These are phyloP conservation scores for Trichoderma gamsii DNA, from an alignment of 495 filamentous ascomycete species.

Conservation along the genomic window DNA sequence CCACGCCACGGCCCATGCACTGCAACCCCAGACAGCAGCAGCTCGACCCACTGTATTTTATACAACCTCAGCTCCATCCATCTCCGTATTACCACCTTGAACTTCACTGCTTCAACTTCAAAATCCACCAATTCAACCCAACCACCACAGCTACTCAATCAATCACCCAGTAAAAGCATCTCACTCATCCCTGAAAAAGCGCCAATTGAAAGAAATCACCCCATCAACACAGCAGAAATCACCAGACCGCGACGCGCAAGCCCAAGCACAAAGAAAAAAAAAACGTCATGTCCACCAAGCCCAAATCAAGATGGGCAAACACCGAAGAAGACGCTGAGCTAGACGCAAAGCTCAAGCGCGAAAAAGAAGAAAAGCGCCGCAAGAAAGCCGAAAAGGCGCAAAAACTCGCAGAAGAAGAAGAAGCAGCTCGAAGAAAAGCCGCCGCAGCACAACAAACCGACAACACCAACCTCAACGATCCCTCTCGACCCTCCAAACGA, in stretches of 20 bases:
- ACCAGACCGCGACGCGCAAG: not conserved
- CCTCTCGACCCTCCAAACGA: slow-evolving; percentile 11
- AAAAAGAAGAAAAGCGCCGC: slow-evolving; percentile 86
- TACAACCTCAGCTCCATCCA: not conserved
- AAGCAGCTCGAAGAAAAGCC: slow-evolving; percentile 24
- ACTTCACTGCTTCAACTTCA: not conserved
- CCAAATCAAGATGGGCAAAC: slow-evolving; percentile 82
- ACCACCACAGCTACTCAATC: too few species aligned
- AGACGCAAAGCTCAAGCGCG: slow-evolving; percentile 66
- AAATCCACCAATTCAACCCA: too few species aligned
- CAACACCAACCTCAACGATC: slow-evolving; percentile 22
- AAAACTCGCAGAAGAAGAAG: slow-evolving; percentile 56
- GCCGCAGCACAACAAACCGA: slow-evolving; percentile 20
- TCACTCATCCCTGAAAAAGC: too few species aligned
- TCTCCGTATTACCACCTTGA: not conserved
- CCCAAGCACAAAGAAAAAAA: not conserved
- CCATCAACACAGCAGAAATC: not conserved
- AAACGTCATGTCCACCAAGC: slow-evolving; percentile 52
- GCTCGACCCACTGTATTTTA: not conserved
- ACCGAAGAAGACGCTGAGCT: slow-evolving; percentile 68
- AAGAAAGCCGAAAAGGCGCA: slow-evolving; percentile 80
- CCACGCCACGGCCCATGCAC: not conserved
- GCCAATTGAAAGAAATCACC: too few species aligned
- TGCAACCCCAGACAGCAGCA: not conserved
- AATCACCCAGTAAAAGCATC: too few species aligned